phyloP scores from a whole-genome alignment of 1,284 basidiomycete species.

The Clitocybe nebularis region DNA sequence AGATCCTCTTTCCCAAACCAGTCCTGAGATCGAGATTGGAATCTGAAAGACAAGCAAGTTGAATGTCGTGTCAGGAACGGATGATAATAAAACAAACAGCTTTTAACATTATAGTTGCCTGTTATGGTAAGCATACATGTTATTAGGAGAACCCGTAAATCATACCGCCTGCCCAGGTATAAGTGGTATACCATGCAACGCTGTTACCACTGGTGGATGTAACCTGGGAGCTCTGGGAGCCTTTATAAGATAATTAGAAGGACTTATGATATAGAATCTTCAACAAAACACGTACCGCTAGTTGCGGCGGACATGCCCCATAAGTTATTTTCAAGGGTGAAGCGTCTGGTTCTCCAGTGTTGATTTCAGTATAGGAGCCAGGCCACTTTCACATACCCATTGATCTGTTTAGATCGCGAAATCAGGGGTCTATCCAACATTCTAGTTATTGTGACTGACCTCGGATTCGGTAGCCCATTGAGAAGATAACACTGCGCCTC shows the following conservation, averaged over 20 bases:
- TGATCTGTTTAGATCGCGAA: not conserved
- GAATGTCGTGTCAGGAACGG: not conserved
- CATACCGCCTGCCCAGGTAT: constrained; percentile 26
- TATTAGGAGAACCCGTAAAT: not conserved
- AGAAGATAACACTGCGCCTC: constrained; percentile 22
- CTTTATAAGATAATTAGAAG: no score
- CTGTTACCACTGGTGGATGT: constrained; percentile 22
- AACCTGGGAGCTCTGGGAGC: constrained; percentile 26
- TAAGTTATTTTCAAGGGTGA: constrained; percentile 27
- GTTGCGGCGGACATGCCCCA: constrained; percentile 25
- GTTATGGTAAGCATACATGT: not conserved
- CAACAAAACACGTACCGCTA: no score
- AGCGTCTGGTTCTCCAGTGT: constrained; percentile 21
- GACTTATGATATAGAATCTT: no score
- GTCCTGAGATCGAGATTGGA: constrained; percentile 25
- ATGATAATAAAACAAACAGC: constrained; percentile 19
- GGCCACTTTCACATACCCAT: no score
- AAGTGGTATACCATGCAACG: constrained; percentile 27
- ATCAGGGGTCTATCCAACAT: no score
- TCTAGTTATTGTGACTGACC: constrained; percentile 10
- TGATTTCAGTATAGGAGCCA: not conserved
- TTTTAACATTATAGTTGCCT: constrained; percentile 27
- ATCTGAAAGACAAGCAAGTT: constrained; percentile 16
- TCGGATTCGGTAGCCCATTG: constrained; percentile 26
- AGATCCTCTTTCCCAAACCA: constrained; percentile 26